A percentile compares a stretch with the other conserved stretches of the same genome.
Evolutionary conservation across 2,329 filamentous ascomycete species (phyloP).

Genomic region (Pseudopyrenochaeta lycopersici): DNA sequence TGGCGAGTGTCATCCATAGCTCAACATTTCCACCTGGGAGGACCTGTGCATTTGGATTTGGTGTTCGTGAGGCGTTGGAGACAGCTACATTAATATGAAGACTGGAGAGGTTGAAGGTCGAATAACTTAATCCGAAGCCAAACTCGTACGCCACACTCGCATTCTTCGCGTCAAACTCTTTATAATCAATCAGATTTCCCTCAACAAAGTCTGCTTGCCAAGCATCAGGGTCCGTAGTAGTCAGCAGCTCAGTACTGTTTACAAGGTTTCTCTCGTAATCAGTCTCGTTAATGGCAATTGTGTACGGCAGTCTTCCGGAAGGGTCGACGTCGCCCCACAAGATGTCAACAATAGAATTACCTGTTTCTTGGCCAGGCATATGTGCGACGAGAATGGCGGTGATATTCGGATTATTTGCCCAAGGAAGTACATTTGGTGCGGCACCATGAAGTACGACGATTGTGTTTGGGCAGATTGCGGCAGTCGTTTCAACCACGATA

Average conservation of each 20-base stretch:
- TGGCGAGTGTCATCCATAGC: conserved; percentile 63
- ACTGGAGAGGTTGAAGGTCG: conserved; percentile 43
- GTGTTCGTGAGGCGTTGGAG: conserved; percentile 22
- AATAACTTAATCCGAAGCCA: conserved; percentile 50
- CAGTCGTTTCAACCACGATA: conserved; percentile 52
- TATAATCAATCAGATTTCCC: conserved; percentile 63
- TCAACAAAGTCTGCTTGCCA: conserved; percentile 63
- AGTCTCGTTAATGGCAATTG: conserved; percentile 73
- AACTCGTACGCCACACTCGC: conserved; percentile 44
- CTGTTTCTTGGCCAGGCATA: conserved; percentile 51
- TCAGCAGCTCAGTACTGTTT: conserved; percentile 45
- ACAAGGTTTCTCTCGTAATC: conserved; percentile 66
- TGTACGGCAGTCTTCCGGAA: conserved; percentile 84
- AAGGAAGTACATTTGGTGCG: conserved; percentile 51
- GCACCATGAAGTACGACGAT: conserved; percentile 57
- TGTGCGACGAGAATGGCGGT: conserved; percentile 53
- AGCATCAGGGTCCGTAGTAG: conserved; percentile 45
- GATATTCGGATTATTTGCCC: conserved; percentile 51
- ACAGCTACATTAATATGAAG: conserved; percentile 19
- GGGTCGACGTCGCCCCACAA: conserved; percentile 80
- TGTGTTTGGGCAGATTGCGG: conserved; percentile 58
- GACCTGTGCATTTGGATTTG: conserved; percentile 23
- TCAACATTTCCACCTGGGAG: conserved; percentile 63
- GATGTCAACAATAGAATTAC: conserved; percentile 50
- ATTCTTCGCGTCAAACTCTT: conserved; percentile 57